A percentile compares a stretch with the other conserved stretches of the same genome.
Conservation (phyloP, 495 filamentous ascomycete species). For the Penicillium desertorum region DNA sequence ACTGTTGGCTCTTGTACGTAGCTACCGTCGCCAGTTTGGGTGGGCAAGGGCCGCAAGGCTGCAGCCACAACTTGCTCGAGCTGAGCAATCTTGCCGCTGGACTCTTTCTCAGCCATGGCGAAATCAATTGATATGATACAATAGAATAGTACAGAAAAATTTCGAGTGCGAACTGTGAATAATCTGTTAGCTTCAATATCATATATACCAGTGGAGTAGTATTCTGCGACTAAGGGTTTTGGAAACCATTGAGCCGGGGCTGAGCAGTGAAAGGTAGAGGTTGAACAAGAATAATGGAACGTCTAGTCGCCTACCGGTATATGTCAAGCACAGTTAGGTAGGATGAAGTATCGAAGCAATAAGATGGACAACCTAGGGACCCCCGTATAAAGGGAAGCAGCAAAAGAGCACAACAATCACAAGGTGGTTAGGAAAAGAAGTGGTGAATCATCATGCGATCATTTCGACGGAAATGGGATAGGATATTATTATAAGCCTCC, state of each 20-base stretch:
- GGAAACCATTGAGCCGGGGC: neutral
- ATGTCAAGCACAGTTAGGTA: neutral
- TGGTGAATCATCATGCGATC: constrained; percentile 12
- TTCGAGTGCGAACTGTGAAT: neutral
- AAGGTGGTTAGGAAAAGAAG: constrained; percentile 5
- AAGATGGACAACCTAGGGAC: neutral
- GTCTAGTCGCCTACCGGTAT: neutral
- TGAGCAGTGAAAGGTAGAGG: neutral
- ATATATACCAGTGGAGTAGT: neutral
- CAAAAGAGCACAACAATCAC: neutral
- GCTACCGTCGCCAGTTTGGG: constrained; percentile 62
- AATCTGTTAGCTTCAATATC: neutral
- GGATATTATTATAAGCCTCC: constrained; percentile 16
- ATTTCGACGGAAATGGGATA: constrained; percentile 20
- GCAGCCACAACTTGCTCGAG: constrained; percentile 57
- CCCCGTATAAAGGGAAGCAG: constrained; percentile 2
- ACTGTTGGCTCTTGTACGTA: constrained; percentile 36
- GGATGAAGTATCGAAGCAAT: neutral
- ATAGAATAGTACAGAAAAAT: neutral
- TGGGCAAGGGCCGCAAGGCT: constrained; percentile 60
- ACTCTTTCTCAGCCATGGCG: constrained; percentile 29
- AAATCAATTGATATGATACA: constrained; percentile 8
- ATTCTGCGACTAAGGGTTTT: neutral
- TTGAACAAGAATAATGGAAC: neutral
- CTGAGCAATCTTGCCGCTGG: constrained; percentile 44